phyloP scores from a whole-genome alignment of 176 grass and related monocot genomes.

The Rhipidocladum racemiflorum region DNA sequence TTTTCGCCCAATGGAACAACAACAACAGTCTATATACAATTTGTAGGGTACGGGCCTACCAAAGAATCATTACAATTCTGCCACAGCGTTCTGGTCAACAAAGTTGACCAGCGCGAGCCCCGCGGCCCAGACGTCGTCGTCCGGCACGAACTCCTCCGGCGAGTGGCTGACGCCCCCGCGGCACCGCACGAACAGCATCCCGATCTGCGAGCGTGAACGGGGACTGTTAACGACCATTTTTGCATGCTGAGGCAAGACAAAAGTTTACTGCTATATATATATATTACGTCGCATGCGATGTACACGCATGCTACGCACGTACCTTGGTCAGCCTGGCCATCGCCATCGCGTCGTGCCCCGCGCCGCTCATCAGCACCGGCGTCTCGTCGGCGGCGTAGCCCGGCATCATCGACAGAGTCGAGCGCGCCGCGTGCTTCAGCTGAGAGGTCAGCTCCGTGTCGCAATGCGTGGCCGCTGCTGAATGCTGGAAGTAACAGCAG shows the following conservation, averaged over 20 bases:
- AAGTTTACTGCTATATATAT: background rate
- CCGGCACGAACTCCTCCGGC: conserved; percentile 70
- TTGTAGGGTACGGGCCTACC: background rate
- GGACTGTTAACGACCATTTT: background rate
- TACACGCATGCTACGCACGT: background rate
- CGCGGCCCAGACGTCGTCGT: conserved; percentile 89
- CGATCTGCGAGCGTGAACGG: conserved; percentile 41
- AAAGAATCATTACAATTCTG: conserved; percentile 1
- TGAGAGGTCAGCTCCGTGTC: conserved; percentile 55
- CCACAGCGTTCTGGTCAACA: conserved; percentile 45
- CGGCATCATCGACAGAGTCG: conserved; percentile 34
- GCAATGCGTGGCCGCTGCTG: conserved; percentile 57
- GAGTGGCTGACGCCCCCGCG: conserved; percentile 84
- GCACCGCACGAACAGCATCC: conserved; percentile 92
- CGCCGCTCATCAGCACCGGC: conserved; percentile 90
- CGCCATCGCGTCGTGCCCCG: conserved; percentile 93
- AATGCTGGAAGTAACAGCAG: conserved; percentile 53
- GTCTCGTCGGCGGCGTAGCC: conserved; percentile 12
- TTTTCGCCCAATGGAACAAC: background rate
- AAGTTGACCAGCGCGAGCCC: conserved; percentile 70
- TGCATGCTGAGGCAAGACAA: background rate
- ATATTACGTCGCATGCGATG: background rate
- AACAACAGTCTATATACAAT: conserved; percentile 29
- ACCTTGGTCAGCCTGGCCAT: conserved; percentile 86
- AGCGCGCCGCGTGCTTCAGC: conserved; percentile 54